These are phyloP conservation scores for Rhizoclosmatium globosum DNA, from an alignment of 192 early-diverging fungal species.

Conservation along the genomic window DNA sequence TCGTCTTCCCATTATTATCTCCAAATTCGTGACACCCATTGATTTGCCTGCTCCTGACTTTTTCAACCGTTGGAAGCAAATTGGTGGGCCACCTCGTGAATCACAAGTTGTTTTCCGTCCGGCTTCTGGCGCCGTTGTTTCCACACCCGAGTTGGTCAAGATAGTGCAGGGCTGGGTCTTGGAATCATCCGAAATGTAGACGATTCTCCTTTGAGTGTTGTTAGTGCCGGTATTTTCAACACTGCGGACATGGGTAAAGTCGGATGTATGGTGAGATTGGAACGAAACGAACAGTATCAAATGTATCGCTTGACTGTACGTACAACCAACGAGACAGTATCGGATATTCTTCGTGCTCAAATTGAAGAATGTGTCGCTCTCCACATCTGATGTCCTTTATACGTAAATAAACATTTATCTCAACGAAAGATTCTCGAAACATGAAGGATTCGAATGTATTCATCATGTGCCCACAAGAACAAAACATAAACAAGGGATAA, in stretches of 20 bases:
- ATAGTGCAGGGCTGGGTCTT: conserved; percentile 76
- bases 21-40: conserved; percentile 90
- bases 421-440: too few species aligned
- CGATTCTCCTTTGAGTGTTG: conserved; percentile 88
- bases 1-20: conserved; percentile 78
- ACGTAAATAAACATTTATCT: neutral
- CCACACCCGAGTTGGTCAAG: conserved; percentile 59
- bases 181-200: conserved; percentile 84
- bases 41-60: conserved; percentile 79
- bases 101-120: conserved; percentile 73
- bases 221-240: conserved; percentile 88
- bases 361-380: conserved; percentile 38
- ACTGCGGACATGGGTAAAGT: conserved; percentile 80
- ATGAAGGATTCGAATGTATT: too few species aligned
- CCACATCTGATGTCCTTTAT: conserved; percentile 11
- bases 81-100: conserved; percentile 89
- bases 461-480: too few species aligned
- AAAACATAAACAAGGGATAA: too few species aligned
- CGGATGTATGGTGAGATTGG: conserved; percentile 89
- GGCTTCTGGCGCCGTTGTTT: conserved; percentile 46
- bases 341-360: conserved; percentile 43
- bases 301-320: conserved; percentile 92
- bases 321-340: conserved; percentile 82
- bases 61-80: conserved; percentile 94
- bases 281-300: conserved; percentile 85